Base-by-base conservation (phyloP, 2,329 filamentous ascomycete species). In the Penicillium paneum region DNA sequence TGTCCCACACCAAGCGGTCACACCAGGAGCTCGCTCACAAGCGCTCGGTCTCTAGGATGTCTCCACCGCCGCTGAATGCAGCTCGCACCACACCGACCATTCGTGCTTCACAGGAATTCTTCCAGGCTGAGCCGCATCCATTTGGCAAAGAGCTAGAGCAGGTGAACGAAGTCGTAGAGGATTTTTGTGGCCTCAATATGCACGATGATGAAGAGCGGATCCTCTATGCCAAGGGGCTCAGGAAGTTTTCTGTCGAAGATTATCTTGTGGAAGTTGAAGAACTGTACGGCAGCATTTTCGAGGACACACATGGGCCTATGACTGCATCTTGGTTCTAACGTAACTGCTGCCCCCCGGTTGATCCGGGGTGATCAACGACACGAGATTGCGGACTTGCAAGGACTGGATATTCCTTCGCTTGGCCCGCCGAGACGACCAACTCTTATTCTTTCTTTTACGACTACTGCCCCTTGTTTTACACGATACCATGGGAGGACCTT, bases 81-180 rank as follows among this genome's bases (percentile, higher is more conserved):
- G 62, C 74, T 46, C 67, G 65, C 51, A 68, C 62, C 68, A 62
- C 71, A 65, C 68, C 71, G 47, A 54, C 64, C 0, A 59, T 67
- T 11, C 71, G 71, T 26, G 63, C 64, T 15, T 67, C 67, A 24
- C 66, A 70, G 34, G 74, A 76, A n/a, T 66, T 72, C 40, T 74
- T 74, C 60, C 64, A 67, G 26, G 58, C 67, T 2, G 68, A 71
- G 32, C 59, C 63, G 17, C 84, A 94, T 71, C 93, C 93, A 0
- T 97, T 97, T 66, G 90, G 90, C 49, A 86, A 88, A 47, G 94
- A 99, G 74, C 79, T 97, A 49, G 91, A 90, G 53, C 89, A 97
- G 74, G 90, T 97, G 24, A 91, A 91, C 49, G 94, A 97, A 74
- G 83, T 97, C 15, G 93, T 88, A 0, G 94, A 97, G 75, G 92